Evolutionary conservation across 208 protist species (phyloP).

Genomic region (Acanthamoeba lenticulata): DNA sequence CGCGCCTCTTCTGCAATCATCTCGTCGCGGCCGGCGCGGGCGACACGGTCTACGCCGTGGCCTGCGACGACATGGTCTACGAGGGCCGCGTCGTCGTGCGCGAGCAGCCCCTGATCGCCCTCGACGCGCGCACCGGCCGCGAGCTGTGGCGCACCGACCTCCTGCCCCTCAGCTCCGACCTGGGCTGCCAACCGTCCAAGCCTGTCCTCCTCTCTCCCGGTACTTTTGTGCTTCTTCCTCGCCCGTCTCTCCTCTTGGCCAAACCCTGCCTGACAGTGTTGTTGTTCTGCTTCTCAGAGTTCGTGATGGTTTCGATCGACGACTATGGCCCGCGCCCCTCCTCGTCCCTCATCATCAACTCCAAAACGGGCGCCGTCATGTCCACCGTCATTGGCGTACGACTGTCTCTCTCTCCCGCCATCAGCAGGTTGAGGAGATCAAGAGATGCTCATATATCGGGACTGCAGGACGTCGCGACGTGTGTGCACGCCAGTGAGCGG

Average conservation of each 20-base stretch:
- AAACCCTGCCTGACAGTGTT: no score
- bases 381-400: neutral
- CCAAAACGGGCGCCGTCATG: neutral
- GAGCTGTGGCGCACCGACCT: conserved; percentile 48
- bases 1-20: neutral
- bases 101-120: conserved; percentile 40
- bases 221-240: neutral
- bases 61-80: conserved; percentile 41
- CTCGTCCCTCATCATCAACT: neutral
- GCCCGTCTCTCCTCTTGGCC: neutral
- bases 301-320: neutral
- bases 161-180: conserved; percentile 3
- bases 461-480: neutral
- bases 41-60: neutral
- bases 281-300: neutral
- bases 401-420: neutral
- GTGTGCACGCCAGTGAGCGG: conserved; percentile 1
- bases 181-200: conserved; percentile 35
- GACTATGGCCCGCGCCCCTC: neutral
- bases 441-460: neutral
- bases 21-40: neutral
- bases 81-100: conserved; percentile 42
- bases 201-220: conserved; percentile 34
- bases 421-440: no score
- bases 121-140: neutral